phyloP scores from a whole-genome alignment of 441 rosid species.

The Syzygium malaccense region DNA sequence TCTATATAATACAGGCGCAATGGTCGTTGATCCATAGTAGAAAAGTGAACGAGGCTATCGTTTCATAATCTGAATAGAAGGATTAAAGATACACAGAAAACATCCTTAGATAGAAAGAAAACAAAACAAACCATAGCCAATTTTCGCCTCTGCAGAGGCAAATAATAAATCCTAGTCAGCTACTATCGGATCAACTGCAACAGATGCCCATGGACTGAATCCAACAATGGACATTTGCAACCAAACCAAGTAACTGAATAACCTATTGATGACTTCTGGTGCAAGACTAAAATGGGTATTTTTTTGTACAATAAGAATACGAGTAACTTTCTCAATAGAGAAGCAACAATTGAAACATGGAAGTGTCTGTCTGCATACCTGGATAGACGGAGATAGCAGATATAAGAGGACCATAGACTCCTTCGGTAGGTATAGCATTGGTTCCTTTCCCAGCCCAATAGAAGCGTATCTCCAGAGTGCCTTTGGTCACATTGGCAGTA shows the following conservation, averaged over 20 bases:
- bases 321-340: not conserved
- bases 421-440: not conserved
- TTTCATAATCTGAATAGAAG: not conserved
- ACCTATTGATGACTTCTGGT: not conserved
- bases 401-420: not conserved
- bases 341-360: not conserved
- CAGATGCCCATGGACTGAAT: not conserved
- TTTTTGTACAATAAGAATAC: not conserved
- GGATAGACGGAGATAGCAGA: not conserved
- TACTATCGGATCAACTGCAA: not conserved
- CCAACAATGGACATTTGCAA: not conserved
- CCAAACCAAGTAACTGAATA: not conserved
- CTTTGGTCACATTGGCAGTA: not conserved
- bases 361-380: not conserved
- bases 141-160: not conserved
- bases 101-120: not conserved
- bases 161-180: not conserved
- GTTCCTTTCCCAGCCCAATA: not conserved
- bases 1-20: not conserved
- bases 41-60: not conserved
- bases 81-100: not conserved
- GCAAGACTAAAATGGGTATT: not conserved
- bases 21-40: not conserved
- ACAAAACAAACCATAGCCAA: not conserved
- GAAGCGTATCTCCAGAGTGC: not conserved